Conservation (phyloP, 441 rosid species). For the Viola pubescens region DNA sequence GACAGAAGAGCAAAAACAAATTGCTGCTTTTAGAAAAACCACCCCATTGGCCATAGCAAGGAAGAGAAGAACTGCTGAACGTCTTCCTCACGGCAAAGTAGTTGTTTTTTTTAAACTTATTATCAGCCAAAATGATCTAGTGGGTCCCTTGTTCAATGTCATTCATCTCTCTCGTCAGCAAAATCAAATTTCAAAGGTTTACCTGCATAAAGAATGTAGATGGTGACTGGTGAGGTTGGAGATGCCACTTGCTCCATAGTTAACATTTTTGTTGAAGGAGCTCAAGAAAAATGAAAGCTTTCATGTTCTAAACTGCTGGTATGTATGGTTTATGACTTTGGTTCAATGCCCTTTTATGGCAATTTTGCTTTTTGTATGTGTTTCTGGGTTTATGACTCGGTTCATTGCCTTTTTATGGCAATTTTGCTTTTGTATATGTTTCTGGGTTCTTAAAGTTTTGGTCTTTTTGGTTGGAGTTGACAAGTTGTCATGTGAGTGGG, state of each 20-base stretch:
- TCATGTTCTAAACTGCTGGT: slow-evolving; percentile 8
- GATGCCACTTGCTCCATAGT: neutral
- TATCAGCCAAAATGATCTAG: neutral
- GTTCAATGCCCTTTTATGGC: neutral
- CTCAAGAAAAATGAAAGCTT: neutral
- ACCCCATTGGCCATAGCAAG: too few relatives aligned
- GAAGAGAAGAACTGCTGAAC: too few relatives aligned
- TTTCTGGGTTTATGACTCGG: neutral
- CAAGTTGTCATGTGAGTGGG: neutral
- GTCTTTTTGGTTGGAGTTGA: neutral
- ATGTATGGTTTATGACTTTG: neutral
- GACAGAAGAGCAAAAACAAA: too few relatives aligned
- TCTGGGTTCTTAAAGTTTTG: slow-evolving; percentile 4
- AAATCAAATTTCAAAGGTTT: neutral
- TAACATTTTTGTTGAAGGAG: neutral
- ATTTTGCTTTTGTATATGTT: neutral
- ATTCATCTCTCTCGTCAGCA: neutral
- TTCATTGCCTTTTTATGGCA: neutral
- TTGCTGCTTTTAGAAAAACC: too few relatives aligned
- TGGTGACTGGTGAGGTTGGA: neutral
- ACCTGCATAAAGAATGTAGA: neutral
- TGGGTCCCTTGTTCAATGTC: neutral
- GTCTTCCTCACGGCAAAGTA: too few relatives aligned
- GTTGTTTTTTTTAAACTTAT: neutral
- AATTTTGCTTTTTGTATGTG: neutral